Evolutionary conservation across 106 monocot species (phyloP).

Genomic region (Dioscorea zingiberensis): DNA sequence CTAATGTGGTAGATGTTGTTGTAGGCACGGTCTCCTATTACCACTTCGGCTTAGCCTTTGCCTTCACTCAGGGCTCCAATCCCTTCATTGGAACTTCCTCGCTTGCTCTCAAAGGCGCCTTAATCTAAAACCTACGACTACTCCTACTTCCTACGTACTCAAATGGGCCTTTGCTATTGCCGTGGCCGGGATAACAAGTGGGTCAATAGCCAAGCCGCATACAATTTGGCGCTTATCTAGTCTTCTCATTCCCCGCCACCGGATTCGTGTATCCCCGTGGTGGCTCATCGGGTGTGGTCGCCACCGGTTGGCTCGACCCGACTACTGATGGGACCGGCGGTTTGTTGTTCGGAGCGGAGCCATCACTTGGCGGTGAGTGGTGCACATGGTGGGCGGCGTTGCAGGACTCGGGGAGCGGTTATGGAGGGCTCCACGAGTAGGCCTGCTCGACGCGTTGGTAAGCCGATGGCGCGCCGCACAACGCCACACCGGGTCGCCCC

Average conservation of each 20-base stretch:
- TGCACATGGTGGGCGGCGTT: slow-evolving; percentile 41
- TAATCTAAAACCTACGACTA: slow-evolving; percentile 22
- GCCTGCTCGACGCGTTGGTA: slow-evolving; percentile 38
- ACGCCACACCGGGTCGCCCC: slow-evolving; percentile 30
- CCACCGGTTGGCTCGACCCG: slow-evolving; percentile 43
- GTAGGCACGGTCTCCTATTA: slow-evolving; percentile 26
- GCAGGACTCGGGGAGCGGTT: slow-evolving; percentile 36
- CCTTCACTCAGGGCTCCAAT: slow-evolving; percentile 26
- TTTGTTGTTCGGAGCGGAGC: slow-evolving; percentile 41
- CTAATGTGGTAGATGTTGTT: slow-evolving; percentile 26
- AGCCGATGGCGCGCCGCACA: slow-evolving; percentile 32
- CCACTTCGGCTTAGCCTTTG: slow-evolving; percentile 36
- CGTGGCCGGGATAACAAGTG: slow-evolving; percentile 55
- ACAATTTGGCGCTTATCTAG: slow-evolving; percentile 59
- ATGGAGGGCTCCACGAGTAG: slow-evolving; percentile 40
- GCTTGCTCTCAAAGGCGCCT: slow-evolving; percentile 41
- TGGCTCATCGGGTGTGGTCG: slow-evolving; percentile 62
- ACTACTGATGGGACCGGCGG: not conserved
- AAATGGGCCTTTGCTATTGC: slow-evolving; percentile 68
- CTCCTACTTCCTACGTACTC: slow-evolving; percentile 53
- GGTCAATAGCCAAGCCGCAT: slow-evolving; percentile 71
- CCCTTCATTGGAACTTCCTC: slow-evolving; percentile 35
- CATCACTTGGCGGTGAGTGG: slow-evolving; percentile 55
- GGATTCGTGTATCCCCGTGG: slow-evolving; percentile 73
- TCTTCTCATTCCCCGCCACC: slow-evolving; percentile 46